Evolutionary conservation across 176 grass and related monocot genomes (phyloP), one percentile per base, ranked within the genome.

Genomic region (Cenchrus americanus): DNA sequence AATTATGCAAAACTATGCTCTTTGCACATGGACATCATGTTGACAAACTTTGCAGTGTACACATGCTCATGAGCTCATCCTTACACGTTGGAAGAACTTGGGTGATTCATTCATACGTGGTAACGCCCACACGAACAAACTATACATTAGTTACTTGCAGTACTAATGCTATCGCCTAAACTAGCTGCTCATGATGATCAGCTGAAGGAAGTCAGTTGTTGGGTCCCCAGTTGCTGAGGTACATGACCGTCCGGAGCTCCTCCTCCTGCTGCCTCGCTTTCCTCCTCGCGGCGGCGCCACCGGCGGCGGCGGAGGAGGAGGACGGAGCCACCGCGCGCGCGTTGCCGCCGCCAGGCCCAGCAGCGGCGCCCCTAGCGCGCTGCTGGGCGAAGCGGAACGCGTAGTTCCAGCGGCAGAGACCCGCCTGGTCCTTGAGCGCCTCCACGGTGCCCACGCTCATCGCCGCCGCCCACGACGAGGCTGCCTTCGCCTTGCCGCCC

Each of bases 351-450:
- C 86, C 46, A 75, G 12, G 50, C 34, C 76, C 77, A 66, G 40
- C 19, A 22, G 51, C 12, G 13, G 62, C 78, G 34, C 72, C 74
- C 24, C 68, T 69, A 0, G 43, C 55, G 1, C 65, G 47, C 62
- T 85, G 92, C 59, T 86, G 83, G 8, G 89, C 26, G 1, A 67
- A 89, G 8, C 77, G 72, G 71, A 94, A 51, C 19, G 71, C 90
- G 77, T 89, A 73, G 85, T 94, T 97, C 94, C 89, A 97, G 17
- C 94, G 74, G 64, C 92, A 94, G 24, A 92, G 92, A 0, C 94
- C 92, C 0, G 51, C 85, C 60, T 97, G 92, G 68, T 96, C 90
- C 83, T 96, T 97, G 71, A 95, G 82, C 8, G 88, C 94, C 52
- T 96, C 94, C 77, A 93, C 94, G 0, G 88, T 83, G 26, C 88